Base-by-base conservation (phyloP, 2,329 filamentous ascomycete species). In the Diaporthe capsici region DNA sequence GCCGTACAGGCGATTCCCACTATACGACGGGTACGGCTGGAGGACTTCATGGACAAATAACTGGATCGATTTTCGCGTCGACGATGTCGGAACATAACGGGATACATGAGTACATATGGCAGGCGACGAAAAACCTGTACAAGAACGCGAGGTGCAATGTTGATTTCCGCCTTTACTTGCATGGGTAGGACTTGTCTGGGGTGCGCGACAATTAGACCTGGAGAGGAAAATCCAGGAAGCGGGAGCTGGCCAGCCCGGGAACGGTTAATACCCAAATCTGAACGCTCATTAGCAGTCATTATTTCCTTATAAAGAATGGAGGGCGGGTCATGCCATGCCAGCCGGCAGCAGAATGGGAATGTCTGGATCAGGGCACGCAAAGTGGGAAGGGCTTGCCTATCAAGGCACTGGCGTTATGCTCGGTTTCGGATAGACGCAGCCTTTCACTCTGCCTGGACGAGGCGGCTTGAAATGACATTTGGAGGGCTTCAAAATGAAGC, bases 251-350 rank as follows among this genome's bases (percentile, higher is more conserved):
- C 31, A 72, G 71, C 44, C 57, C 10, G 60, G 71, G 47, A 42
- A 70, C 22, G 71, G 58, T 65, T 73, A 73, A 73, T 73, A 73
- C 58, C 47, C 58, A 63, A 73, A 73, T 73, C 57, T 73, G 34
- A 65, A 73, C 47, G 39, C 22, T 73, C 58, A 73, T 73, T 65
- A 31, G 71, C 49, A 65, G 25, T 73, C 44, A 31, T 55, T 34
- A 12, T 55, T 34, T 63, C 49, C 49, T 55, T 42, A 42, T 8
- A 39, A 39, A 53, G 22, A 53, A 20, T 9, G 47, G 28, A 37
- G 22, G 22, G 37, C 47, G 53, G 49, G 57, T 34, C 63, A 44
- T 28, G 15, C 10, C 44, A 63, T 53, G 47, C 17, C 44, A 25
- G 31, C 44, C 22, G 63, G 44, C 31, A 15, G 31, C 25, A 67